Percentiles rank a stretch among this genome's conserved stretches.
Conservation (phyloP, 192 early-diverging fungal species). For the Bifiguratus adelaidae region DNA sequence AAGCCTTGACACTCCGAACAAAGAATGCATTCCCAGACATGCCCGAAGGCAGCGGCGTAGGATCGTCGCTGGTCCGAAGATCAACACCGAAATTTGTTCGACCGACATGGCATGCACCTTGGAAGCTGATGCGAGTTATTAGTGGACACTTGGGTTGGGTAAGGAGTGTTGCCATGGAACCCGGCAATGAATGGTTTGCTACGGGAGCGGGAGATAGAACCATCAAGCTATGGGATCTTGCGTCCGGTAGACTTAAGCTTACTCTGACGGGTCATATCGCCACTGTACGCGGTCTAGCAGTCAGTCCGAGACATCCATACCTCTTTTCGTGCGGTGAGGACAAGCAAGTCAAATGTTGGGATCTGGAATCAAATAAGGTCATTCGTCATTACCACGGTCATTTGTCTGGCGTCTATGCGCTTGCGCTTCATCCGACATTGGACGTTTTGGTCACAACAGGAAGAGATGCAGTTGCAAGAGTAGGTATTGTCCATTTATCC, state of each 20-base stretch:
- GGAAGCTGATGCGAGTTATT: constrained; percentile 97
- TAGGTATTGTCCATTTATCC: constrained; percentile 24
- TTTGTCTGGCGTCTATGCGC: constrained; percentile 84
- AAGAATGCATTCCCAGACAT: constrained; percentile 30
- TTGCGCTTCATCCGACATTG: constrained; percentile 88
- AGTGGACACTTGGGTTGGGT: constrained; percentile 98
- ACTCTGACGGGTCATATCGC: constrained; percentile 97
- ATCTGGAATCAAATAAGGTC: constrained; percentile 97
- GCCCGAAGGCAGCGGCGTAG: constrained; percentile 22
- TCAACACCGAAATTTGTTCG: constrained; percentile 33
- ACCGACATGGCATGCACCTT: constrained; percentile 97
- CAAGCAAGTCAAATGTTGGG: constrained; percentile 99
- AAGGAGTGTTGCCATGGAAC: constrained; percentile 82
- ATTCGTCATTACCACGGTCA: constrained; percentile 99
- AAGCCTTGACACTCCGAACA: constrained; percentile 21
- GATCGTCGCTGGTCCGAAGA: constrained; percentile 37
- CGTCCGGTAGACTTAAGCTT: constrained; percentile 89
- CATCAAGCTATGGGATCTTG: constrained; percentile 99
- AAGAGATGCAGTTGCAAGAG: constrained; percentile 87
- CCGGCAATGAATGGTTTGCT: constrained; percentile 96
- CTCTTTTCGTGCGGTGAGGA: constrained; percentile 97
- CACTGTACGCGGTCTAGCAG: constrained; percentile 86
- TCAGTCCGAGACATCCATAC: constrained; percentile 93
- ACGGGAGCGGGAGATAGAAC: constrained; percentile 96
- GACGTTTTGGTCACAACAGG: constrained; percentile 93